These are phyloP conservation scores for Fistulifera pelliculosa DNA, from an alignment of 108 stramenopile genomes.

Conservation along the genomic window DNA sequence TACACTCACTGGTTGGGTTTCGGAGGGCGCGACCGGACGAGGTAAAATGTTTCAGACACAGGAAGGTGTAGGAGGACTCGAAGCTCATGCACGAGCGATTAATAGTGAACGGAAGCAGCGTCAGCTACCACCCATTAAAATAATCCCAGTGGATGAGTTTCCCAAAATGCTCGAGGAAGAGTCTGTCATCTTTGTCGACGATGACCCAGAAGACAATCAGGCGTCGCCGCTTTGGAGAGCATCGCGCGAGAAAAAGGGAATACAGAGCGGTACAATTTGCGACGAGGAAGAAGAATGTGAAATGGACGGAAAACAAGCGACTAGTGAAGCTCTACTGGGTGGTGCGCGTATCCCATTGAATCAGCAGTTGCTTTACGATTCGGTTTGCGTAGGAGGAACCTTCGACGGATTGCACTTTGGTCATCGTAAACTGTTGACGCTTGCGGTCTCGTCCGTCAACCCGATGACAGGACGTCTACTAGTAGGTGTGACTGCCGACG, in stretches of 20 bases:
- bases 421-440: conserved; percentile 80
- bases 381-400: conserved; percentile 84
- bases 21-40: conserved; percentile 30
- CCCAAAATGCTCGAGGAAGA: conserved; percentile 33
- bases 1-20: conserved; percentile 72
- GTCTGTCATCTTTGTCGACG: conserved; percentile 69
- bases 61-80: conserved; percentile 58
- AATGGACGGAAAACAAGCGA: background rate
- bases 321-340: conserved; percentile 25
- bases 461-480: conserved; percentile 55
- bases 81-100: conserved; percentile 58
- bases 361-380: conserved; percentile 43
- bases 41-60: conserved; percentile 33
- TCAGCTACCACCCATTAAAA: conserved; percentile 32
- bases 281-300: conserved; percentile 2
- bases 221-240: background rate
- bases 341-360: conserved; percentile 41
- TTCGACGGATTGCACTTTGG: conserved; percentile 94
- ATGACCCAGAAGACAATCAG: conserved; percentile 30
- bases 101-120: conserved; percentile 57
- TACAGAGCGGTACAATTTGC: conserved; percentile 1
- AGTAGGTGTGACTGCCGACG: conserved; percentile 78
- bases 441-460: conserved; percentile 73
- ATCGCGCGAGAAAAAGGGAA: background rate
- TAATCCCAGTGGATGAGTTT: background rate